Conservation (phyloP, 179 eudicot genomes). For the Camellia oleifera region DNA sequence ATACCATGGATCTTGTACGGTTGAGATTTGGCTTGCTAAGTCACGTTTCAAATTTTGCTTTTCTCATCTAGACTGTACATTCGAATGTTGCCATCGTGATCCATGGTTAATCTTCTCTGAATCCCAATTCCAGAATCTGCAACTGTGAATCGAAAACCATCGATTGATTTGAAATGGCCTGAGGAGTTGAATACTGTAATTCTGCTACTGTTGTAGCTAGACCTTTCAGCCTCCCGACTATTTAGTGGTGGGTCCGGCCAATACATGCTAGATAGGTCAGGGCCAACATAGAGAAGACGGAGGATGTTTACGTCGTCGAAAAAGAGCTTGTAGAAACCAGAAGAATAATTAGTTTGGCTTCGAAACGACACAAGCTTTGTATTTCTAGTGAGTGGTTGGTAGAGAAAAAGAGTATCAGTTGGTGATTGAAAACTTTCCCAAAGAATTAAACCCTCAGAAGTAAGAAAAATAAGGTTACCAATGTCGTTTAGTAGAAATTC, state of each 20-base stretch:
- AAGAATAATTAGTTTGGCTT: slow-evolving; percentile 26
- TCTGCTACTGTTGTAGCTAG: slow-evolving; percentile 17
- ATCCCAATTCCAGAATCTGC: slow-evolving; percentile 19
- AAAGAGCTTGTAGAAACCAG: slow-evolving; percentile 27
- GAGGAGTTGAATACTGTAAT: slow-evolving; percentile 24
- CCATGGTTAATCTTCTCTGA: slow-evolving; percentile 34
- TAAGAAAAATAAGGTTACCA: slow-evolving; percentile 28
- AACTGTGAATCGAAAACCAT: slow-evolving; percentile 14
- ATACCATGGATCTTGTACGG: slow-evolving; percentile 20
- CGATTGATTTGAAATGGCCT: slow-evolving; percentile 29
- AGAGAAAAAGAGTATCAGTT: slow-evolving; percentile 37
- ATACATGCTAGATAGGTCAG: slow-evolving; percentile 20
- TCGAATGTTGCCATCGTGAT: slow-evolving; percentile 36
- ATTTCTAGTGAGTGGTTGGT: slow-evolving; percentile 27
- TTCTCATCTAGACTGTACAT: slow-evolving; percentile 29
- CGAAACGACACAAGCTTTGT: slow-evolving; percentile 21
- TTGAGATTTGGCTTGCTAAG: slow-evolving; percentile 14
- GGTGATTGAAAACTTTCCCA: slow-evolving; percentile 48
- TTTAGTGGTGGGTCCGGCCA: slow-evolving; percentile 24
- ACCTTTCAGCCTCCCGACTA: slow-evolving; percentile 20
- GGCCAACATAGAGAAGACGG: slow-evolving; percentile 12
- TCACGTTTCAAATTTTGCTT: slow-evolving; percentile 8
- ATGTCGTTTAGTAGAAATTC: slow-evolving; percentile 12
- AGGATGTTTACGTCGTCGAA: slow-evolving; percentile 25
- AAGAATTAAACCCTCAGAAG: neutral